Conservation (phyloP, 148 eudicot genomes). For the Camellia granthamiana region DNA sequence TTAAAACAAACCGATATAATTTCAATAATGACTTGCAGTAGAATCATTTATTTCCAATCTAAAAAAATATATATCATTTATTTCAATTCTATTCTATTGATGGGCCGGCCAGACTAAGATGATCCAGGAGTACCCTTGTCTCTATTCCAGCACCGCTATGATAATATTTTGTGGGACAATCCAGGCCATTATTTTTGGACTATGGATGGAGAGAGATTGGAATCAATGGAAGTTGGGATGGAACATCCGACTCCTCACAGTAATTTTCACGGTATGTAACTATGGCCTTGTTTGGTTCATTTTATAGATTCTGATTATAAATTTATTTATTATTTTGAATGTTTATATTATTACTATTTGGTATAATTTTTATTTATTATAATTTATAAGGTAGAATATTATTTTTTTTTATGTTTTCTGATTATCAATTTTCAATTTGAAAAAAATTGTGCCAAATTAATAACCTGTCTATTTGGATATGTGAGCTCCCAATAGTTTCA, state of each 20-base stretch:
- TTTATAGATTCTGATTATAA: too few relatives aligned
- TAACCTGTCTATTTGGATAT: too few relatives aligned
- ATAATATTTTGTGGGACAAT: constrained; percentile 35
- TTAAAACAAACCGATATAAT: neutral
- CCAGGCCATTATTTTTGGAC: constrained; percentile 33
- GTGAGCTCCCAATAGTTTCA: too few relatives aligned
- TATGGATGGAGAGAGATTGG: constrained; percentile 36
- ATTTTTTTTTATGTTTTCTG: too few relatives aligned
- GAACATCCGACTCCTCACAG: constrained; percentile 43
- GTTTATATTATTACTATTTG: too few relatives aligned
- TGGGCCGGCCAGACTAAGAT: constrained; percentile 35
- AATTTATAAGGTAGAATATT: too few relatives aligned
- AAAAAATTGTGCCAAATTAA: too few relatives aligned
- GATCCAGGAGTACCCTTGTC: constrained; percentile 37
- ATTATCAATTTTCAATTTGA: too few relatives aligned
- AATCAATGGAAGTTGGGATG: constrained; percentile 48
- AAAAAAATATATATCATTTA: neutral
- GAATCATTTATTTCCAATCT: neutral
- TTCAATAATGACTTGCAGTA: neutral
- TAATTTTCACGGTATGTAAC: constrained; percentile 30
- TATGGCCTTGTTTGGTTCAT: neutral
- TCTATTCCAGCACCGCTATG: constrained; percentile 41
- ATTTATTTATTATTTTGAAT: too few relatives aligned
- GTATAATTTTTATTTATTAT: too few relatives aligned
- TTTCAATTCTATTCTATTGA: neutral